Conservation (phyloP, 2,329 filamentous ascomycete genomes). For the Claviceps citrina region DNA sequence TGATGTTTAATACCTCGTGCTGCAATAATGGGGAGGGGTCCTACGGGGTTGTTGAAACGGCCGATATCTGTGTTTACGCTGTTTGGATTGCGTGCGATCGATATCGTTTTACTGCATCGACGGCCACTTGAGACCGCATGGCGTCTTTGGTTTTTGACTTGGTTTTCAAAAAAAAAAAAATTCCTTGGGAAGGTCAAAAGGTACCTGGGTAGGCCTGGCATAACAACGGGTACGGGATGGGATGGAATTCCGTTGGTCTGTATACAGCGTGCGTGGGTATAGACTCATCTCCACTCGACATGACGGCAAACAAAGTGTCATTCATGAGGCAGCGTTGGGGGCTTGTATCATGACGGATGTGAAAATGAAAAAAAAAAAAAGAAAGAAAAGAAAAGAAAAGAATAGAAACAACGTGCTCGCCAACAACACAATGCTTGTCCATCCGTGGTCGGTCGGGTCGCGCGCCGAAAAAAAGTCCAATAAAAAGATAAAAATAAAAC, state of each 20-base stretch:
- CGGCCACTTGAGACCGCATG: constrained; percentile 11
- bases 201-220: constrained; percentile 5
- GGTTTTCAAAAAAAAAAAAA: not conserved
- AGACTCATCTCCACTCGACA: constrained; percentile 38
- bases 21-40: constrained; percentile 8
- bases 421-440: no score
- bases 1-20: constrained; percentile 13
- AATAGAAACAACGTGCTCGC: no score
- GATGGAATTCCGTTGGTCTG: constrained; percentile 10
- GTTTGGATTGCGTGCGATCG: not conserved
- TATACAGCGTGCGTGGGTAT: constrained; percentile 17
- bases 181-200: constrained; percentile 9
- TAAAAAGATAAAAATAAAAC: no score
- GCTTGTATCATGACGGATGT: constrained; percentile 13
- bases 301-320: constrained; percentile 15
- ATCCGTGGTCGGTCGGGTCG: no score
- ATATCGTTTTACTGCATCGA: no score
- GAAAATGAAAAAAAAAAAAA: not conserved
- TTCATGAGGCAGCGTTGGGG: constrained; percentile 16
- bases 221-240: constrained; percentile 1
- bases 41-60: constrained; percentile 10
- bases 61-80: constrained; percentile 9
- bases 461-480: no score
- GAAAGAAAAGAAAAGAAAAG: no score
- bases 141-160: constrained; percentile 13